Conservation (phyloP, 2,329 filamentous ascomycete species). For the Phaeosphaeria sp. region DNA sequence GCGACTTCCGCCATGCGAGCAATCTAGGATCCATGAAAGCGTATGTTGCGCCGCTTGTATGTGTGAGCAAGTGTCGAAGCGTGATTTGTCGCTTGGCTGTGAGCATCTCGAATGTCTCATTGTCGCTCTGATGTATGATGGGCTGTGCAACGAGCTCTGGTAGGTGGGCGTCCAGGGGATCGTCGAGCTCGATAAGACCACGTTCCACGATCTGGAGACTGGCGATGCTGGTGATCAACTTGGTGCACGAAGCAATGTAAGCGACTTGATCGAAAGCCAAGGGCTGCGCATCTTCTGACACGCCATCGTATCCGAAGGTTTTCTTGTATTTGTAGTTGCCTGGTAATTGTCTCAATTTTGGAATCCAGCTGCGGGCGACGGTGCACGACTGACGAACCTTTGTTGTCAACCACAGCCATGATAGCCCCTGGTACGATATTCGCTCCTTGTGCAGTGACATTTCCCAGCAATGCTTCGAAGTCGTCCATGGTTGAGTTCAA, state of each 20-base stretch:
- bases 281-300: constrained; percentile 48
- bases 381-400: background rate
- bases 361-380: too few species aligned
- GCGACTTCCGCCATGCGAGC: constrained; percentile 49
- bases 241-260: constrained; percentile 48
- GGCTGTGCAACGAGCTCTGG: constrained; percentile 29
- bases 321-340: constrained; percentile 48
- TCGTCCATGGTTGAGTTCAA: constrained; percentile 15
- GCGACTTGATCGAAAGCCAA: constrained; percentile 64
- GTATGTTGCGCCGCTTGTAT: constrained; percentile 57
- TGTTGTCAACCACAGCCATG: constrained; percentile 32
- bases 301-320: constrained; percentile 44
- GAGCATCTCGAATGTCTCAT: constrained; percentile 9
- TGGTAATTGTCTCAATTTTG: constrained; percentile 26
- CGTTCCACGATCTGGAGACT: constrained; percentile 38
- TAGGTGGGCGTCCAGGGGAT: constrained; percentile 25
- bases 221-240: constrained; percentile 40
- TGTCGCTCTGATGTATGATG: constrained; percentile 13
- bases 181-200: constrained; percentile 36
- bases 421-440: constrained; percentile 25
- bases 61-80: constrained; percentile 54
- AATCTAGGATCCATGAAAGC: constrained; percentile 52
- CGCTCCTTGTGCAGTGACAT: constrained; percentile 22
- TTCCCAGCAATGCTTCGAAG: constrained; percentile 33
- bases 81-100: constrained; percentile 24